Conservation (phyloP, 176 grass and related monocot species). For the Oryza officinalis region DNA sequence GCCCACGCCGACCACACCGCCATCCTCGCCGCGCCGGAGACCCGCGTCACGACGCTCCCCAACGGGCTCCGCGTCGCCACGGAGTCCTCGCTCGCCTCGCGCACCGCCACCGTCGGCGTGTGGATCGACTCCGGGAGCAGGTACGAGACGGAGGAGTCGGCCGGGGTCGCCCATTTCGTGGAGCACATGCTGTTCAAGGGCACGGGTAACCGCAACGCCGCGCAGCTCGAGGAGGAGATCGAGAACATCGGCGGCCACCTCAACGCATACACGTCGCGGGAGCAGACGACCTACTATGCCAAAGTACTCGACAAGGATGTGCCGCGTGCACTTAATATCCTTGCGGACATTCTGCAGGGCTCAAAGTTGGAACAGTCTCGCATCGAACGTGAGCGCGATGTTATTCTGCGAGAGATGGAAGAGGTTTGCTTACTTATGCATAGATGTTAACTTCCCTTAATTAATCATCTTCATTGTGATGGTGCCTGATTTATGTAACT, state of each 20-base stretch:
- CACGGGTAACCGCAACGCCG: slow-evolving; percentile 57
- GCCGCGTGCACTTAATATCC: slow-evolving; percentile 64
- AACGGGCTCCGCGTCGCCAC: slow-evolving; percentile 91
- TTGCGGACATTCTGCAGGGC: slow-evolving; percentile 84
- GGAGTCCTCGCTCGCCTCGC: slow-evolving; percentile 71
- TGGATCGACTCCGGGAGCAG: slow-evolving; percentile 98
- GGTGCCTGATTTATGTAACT: not conserved
- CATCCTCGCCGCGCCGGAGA: slow-evolving; percentile 78
- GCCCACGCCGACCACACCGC: slow-evolving; percentile 71
- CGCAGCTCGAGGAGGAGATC: slow-evolving; percentile 91
- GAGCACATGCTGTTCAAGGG: slow-evolving; percentile 99
- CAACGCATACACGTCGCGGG: slow-evolving; percentile 94
- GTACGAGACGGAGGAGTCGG: slow-evolving; percentile 71
- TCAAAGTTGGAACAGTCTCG: slow-evolving; percentile 64
- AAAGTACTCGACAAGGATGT: slow-evolving; percentile 94
- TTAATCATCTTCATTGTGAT: not conserved
- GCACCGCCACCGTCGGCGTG: slow-evolving; percentile 87
- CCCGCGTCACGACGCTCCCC: slow-evolving; percentile 81
- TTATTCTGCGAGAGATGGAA: slow-evolving; percentile 94
- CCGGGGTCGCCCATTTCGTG: slow-evolving; percentile 97
- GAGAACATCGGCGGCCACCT: slow-evolving; percentile 95
- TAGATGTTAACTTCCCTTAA: slow-evolving; percentile 10
- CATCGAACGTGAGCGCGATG: slow-evolving; percentile 75
- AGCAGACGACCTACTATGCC: slow-evolving; percentile 94
- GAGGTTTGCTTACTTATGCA: slow-evolving; percentile 61